phyloP scores from a whole-genome alignment of 768 basidiomycete genomes.

The Pleurotus giganteus region DNA sequence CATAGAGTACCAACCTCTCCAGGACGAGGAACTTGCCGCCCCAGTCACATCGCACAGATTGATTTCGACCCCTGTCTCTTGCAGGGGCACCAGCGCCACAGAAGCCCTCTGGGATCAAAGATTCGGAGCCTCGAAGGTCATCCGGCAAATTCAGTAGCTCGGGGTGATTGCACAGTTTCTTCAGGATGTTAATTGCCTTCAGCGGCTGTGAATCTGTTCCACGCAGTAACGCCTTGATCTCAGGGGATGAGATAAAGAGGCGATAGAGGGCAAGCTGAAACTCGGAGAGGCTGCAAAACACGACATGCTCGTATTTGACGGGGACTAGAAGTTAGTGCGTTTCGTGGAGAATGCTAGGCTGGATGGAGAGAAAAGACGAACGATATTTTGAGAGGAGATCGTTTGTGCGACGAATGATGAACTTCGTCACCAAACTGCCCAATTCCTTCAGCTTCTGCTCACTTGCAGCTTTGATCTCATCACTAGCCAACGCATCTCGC shows the following conservation, averaged over 20 bases:
- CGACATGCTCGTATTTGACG: slow-evolving; percentile 98
- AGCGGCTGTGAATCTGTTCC: slow-evolving; percentile 91
- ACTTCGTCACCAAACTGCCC: slow-evolving; percentile 82
- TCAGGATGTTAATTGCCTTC: slow-evolving; percentile 91
- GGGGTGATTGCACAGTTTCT: slow-evolving; percentile 96
- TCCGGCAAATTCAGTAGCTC: slow-evolving; percentile 83
- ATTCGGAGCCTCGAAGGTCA: slow-evolving; percentile 80
- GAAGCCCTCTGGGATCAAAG: slow-evolving; percentile 81
- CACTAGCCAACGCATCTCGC: slow-evolving; percentile 84
- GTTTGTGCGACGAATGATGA: slow-evolving; percentile 93
- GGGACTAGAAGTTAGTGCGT: slow-evolving; percentile 60
- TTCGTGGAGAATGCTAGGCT: background rate
- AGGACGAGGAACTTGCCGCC: slow-evolving; percentile 91
- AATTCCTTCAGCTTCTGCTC: slow-evolving; percentile 93
- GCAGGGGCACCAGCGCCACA: slow-evolving; percentile 48
- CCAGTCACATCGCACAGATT: slow-evolving; percentile 73
- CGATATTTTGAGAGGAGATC: slow-evolving; percentile 93
- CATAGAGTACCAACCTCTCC: slow-evolving; percentile 60
- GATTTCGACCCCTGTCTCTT: slow-evolving; percentile 41
- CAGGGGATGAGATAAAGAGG: slow-evolving; percentile 88
- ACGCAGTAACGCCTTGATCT: slow-evolving; percentile 86
- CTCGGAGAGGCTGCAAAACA: slow-evolving; percentile 84
- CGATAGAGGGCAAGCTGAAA: slow-evolving; percentile 86
- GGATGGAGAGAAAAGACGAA: slow-evolving; percentile 38
- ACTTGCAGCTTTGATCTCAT: slow-evolving; percentile 70